Evolutionary conservation across 176 grass and related monocot genomes (phyloP).

Genomic region (Carex cristatella): DNA sequence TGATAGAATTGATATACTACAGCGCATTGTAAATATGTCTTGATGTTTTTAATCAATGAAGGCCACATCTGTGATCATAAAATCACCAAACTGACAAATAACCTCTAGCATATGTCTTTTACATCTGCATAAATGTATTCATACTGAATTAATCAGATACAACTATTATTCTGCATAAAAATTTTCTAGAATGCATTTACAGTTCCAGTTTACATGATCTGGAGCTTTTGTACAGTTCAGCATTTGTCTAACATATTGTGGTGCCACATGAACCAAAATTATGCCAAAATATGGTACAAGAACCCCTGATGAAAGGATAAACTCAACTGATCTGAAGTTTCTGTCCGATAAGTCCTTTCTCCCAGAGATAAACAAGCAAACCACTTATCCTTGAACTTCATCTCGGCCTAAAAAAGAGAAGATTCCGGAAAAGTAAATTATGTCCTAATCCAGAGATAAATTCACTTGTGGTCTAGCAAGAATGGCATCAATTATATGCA

Average conservation of each 20-base stretch:
- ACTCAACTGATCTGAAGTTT: slow-evolving; percentile 68
- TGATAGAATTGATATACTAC: too few species aligned
- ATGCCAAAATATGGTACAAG: neutral
- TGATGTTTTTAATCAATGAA: too few species aligned
- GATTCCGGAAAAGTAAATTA: neutral
- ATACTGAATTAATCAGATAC: too few species aligned
- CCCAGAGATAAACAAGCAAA: slow-evolving; percentile 88
- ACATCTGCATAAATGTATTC: too few species aligned
- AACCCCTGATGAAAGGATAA: neutral
- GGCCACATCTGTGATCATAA: too few species aligned
- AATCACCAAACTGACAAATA: too few species aligned
- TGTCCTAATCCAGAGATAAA: neutral
- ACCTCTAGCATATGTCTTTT: too few species aligned
- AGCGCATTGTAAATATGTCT: too few species aligned
- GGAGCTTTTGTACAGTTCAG: neutral
- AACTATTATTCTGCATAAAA: too few species aligned
- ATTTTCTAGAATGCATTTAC: too few species aligned
- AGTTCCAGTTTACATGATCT: neutral
- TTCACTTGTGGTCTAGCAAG: neutral
- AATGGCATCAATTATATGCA: neutral
- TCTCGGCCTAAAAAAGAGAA: slow-evolving; percentile 53
- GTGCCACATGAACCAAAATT: neutral
- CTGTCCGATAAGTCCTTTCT: slow-evolving; percentile 85
- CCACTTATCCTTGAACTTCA: slow-evolving; percentile 95
- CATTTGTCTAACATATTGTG: neutral